Conservation (phyloP, 2,329 filamentous ascomycete genomes). For the Colletotrichum echinochloae region DNA sequence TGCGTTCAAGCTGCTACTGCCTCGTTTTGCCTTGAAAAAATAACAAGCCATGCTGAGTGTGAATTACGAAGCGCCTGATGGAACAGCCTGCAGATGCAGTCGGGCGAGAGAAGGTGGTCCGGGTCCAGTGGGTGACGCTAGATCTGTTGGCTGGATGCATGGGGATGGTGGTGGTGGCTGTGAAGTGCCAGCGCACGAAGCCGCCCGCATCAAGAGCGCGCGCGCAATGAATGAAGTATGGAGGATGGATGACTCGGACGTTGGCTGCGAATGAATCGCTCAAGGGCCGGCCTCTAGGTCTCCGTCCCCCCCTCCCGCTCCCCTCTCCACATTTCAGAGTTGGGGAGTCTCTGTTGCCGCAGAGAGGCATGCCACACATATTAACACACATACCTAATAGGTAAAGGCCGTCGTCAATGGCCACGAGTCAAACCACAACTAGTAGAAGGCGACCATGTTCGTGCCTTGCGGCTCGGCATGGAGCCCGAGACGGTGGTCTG, state of each 20-base stretch:
- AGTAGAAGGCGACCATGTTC: neutral
- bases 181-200: constrained; percentile 33
- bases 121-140: constrained; percentile 17
- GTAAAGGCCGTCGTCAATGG: neutral
- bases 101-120: neutral
- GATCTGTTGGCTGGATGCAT: constrained; percentile 6
- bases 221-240: constrained; percentile 20
- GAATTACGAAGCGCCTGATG: constrained; percentile 17
- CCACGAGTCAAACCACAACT: neutral
- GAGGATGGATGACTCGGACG: constrained; percentile 32
- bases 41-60: constrained; percentile 4
- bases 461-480: neutral
- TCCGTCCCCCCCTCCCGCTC: constrained; percentile 21
- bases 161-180: constrained; percentile 28
- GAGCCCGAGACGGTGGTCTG: neutral
- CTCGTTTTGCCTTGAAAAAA: neutral
- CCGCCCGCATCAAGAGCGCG: constrained; percentile 10
- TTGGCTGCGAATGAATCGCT: constrained; percentile 27
- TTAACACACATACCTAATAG: no score
- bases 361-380: neutral
- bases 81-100: constrained; percentile 3
- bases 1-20: neutral
- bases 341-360: constrained; percentile 6
- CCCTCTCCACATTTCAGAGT: constrained; percentile 34
- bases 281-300: constrained; percentile 1